Evolutionary conservation across 73 alveolate species (phyloP).

Genomic region (Durusdinium trenchii): DNA sequence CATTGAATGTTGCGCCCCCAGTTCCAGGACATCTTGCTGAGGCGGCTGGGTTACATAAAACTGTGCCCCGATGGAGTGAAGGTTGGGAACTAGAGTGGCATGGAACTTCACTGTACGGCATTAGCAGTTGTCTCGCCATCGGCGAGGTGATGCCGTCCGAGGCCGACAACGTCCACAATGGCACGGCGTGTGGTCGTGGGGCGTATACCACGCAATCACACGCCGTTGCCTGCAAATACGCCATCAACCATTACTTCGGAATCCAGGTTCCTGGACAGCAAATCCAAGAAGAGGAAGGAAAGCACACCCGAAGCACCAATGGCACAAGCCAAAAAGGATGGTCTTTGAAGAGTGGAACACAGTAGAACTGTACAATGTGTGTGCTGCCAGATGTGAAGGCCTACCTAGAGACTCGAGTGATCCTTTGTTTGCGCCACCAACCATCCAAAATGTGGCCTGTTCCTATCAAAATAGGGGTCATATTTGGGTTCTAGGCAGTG

Average conservation of each 20-base stretch:
- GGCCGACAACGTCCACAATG: neutral
- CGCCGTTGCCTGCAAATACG: neutral
- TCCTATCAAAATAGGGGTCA: too few species aligned
- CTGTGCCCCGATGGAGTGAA: neutral
- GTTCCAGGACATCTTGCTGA: neutral
- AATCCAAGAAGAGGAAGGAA: too few species aligned
- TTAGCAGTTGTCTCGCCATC: neutral
- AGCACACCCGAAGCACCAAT: too few species aligned
- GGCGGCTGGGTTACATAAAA: neutral
- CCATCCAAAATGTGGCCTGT: too few species aligned
- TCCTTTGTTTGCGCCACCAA: too few species aligned
- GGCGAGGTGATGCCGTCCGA: neutral
- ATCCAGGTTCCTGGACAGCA: too few species aligned
- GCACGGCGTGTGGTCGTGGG: conserved; percentile 43
- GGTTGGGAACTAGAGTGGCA: neutral
- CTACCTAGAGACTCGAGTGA: too few species aligned
- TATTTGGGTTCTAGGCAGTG: too few species aligned
- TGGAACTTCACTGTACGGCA: neutral
- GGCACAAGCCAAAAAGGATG: too few species aligned
- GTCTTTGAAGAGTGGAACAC: too few species aligned
- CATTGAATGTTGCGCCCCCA: neutral
- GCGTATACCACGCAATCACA: conserved; percentile 22
- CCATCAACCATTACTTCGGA: neutral
- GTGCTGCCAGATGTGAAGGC: too few species aligned
- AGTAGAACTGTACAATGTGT: too few species aligned